These are phyloP conservation scores for Hawksworthiomyces lignivorus DNA, from an alignment of 2,329 filamentous ascomycete species.

Conservation along the genomic window DNA sequence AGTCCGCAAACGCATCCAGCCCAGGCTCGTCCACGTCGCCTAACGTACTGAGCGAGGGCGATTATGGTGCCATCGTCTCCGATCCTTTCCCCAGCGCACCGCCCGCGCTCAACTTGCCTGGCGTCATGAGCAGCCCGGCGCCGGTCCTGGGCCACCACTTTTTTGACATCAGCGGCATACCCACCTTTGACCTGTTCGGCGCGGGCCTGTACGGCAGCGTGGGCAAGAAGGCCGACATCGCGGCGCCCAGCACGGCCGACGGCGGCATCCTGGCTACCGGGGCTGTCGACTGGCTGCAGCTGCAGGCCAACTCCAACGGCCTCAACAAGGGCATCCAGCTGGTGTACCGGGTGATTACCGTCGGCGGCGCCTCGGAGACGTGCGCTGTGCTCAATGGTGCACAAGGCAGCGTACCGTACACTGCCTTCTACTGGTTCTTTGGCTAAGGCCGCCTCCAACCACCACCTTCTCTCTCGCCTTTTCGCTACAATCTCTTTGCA, in stretches of 20 bases:
- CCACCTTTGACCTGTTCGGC: conserved; percentile 51
- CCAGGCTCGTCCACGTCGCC: conserved; percentile 17
- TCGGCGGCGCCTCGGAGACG: conserved; percentile 38
- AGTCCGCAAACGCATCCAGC: conserved; percentile 19
- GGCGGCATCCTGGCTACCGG: conserved; percentile 39
- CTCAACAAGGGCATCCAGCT: conserved; percentile 26
- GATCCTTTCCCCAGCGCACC: conserved; percentile 35
- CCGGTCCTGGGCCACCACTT: conserved; percentile 57
- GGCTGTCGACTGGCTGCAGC: conserved; percentile 48
- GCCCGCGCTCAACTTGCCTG: conserved; percentile 28
- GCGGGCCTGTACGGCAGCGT: conserved; percentile 33
- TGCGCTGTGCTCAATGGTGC: conserved; percentile 33
- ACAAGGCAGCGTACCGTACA: conserved; percentile 45
- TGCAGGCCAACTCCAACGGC: conserved; percentile 25
- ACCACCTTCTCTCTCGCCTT: background rate
- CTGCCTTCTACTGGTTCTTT: conserved; percentile 54
- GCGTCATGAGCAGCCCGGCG: conserved; percentile 21
- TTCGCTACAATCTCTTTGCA: too few relatives aligned
- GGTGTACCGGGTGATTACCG: conserved; percentile 49
- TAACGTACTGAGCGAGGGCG: conserved; percentile 21
- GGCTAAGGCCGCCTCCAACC: conserved; percentile 20
- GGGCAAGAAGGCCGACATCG: conserved; percentile 40
- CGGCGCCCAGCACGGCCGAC: conserved; percentile 44
- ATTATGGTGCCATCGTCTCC: conserved; percentile 34
- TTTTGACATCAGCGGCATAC: conserved; percentile 48